Percentiles rank a stretch among this genome's conserved stretches.
Conservation (phyloP, 306 rosid genomes). For the Glycine soja region DNA sequence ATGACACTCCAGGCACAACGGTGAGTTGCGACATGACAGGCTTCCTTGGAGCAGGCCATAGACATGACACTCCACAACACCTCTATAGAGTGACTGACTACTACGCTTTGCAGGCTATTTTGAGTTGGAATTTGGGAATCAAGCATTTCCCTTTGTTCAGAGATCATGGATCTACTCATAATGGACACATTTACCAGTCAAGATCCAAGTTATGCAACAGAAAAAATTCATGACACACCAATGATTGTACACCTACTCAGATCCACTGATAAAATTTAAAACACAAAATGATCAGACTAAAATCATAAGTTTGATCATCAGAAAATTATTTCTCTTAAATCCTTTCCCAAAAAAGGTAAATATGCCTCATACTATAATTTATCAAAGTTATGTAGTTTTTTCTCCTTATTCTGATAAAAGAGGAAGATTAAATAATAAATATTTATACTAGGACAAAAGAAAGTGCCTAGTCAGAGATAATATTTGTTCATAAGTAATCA, state of each 20-base stretch:
- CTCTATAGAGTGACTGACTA: not conserved
- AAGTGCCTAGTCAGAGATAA: not conserved
- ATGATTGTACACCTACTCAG: not conserved
- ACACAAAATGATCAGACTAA: conserved; percentile 9
- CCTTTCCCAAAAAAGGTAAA: not conserved
- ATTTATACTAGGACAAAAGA: not conserved
- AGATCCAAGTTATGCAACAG: not conserved
- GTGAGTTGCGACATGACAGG: not conserved
- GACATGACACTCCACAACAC: not conserved
- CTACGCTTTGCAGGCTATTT: not conserved
- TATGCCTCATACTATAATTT: not conserved
- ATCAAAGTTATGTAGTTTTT: not conserved
- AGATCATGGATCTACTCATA: not conserved
- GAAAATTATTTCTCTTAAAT: conserved; percentile 4
- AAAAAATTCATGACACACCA: conserved; percentile 1
- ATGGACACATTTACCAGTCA: not conserved
- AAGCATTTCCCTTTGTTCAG: not conserved
- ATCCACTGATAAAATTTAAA: not conserved
- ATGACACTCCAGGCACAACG: not conserved
- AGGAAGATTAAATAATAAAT: conserved; percentile 1
- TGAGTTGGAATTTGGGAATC: conserved; percentile 1
- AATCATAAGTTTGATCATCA: not conserved
- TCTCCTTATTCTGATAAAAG: conserved; percentile 16
- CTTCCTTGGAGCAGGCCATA: not conserved
- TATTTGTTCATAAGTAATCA: not conserved